A percentile compares a stretch with the other conserved stretches of the same genome.
Evolutionary conservation across 1,284 basidiomycete genomes (phyloP).

Genomic region (Cutaneotrichosporon sp.): DNA sequence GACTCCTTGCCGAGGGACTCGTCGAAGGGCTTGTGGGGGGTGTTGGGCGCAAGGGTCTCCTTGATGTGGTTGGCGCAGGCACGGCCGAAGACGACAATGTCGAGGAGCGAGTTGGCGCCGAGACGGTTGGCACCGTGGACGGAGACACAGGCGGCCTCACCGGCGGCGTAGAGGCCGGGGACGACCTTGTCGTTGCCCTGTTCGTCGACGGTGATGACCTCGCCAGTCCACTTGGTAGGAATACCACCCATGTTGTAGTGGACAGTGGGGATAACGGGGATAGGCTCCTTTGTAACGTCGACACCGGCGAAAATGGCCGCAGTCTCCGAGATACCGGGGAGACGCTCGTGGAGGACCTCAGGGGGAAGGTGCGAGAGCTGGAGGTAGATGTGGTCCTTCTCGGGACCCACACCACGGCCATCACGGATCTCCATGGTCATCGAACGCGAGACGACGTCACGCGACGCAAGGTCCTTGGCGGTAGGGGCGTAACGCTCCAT

Average conservation of each 20-base stretch:
- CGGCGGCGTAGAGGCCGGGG: slow-evolving; percentile 95
- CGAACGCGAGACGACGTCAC: slow-evolving; percentile 97
- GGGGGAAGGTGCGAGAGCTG: slow-evolving; percentile 97
- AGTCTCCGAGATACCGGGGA: slow-evolving; percentile 99
- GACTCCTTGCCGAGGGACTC: slow-evolving; percentile 81
- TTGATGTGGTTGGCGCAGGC: slow-evolving; percentile 97
- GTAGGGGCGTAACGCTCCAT: slow-evolving; percentile 99
- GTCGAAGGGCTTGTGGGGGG: slow-evolving; percentile 83
- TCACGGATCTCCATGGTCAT: slow-evolving; percentile 99
- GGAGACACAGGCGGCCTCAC: slow-evolving; percentile 97
- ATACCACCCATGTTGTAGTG: slow-evolving; percentile 99
- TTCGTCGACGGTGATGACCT: slow-evolving; percentile 81
- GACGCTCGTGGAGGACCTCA: slow-evolving; percentile 91
- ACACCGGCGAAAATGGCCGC: slow-evolving; percentile 99
- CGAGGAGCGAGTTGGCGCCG: slow-evolving; percentile 96
- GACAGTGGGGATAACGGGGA: slow-evolving; percentile 91
- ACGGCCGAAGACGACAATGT: slow-evolving; percentile 99
- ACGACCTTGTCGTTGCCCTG: slow-evolving; percentile 91
- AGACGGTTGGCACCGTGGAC: slow-evolving; percentile 99
- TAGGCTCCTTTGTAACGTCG: slow-evolving; percentile 99
- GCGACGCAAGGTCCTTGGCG: slow-evolving; percentile 98
- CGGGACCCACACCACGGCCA: slow-evolving; percentile 96
- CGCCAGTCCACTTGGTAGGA: slow-evolving; percentile 96
- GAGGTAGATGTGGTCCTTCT: slow-evolving; percentile 96
- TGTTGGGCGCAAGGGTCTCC: slow-evolving; percentile 82